Evolutionary conservation across 176 grass and related monocot genomes (phyloP).

Genomic region (sorghum (Sorghum bicolor)): DNA sequence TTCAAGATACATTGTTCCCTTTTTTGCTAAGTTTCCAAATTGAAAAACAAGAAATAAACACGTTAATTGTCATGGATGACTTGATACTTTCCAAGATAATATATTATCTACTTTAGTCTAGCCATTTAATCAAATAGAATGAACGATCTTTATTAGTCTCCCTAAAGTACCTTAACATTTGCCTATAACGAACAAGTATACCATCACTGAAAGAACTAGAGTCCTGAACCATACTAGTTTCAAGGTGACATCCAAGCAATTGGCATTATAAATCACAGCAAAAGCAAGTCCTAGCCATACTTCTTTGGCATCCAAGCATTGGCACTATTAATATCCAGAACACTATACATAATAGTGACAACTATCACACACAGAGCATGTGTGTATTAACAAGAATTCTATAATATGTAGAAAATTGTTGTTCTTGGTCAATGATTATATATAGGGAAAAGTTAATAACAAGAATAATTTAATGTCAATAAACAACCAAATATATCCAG

Average conservation of each 20-base stretch:
- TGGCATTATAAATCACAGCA: background rate
- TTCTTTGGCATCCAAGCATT: background rate
- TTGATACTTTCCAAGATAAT: too few species aligned
- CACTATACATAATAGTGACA: background rate
- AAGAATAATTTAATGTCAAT: background rate
- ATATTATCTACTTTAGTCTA: too few species aligned
- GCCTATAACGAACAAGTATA: background rate
- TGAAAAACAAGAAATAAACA: too few species aligned
- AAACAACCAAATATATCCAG: background rate
- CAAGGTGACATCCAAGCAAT: background rate
- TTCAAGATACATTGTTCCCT: too few species aligned
- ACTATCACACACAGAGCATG: background rate
- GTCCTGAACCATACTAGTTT: background rate
- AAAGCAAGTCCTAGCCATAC: background rate
- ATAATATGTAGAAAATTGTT: background rate
- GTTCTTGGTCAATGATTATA: background rate
- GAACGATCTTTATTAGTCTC: too few species aligned
- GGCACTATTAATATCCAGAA: background rate
- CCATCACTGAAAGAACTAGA: background rate
- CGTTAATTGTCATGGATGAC: too few species aligned
- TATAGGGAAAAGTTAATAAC: background rate
- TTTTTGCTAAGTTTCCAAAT: too few species aligned
- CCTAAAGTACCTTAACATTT: too few species aligned
- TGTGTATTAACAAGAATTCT: background rate
- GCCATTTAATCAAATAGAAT: too few species aligned